A percentile compares a stretch with the other conserved stretches of the same genome.
These are phyloP conservation scores for Ceratocystis alfenasii DNA, from an alignment of 2,329 filamentous ascomycete species.

Conservation along the genomic window DNA sequence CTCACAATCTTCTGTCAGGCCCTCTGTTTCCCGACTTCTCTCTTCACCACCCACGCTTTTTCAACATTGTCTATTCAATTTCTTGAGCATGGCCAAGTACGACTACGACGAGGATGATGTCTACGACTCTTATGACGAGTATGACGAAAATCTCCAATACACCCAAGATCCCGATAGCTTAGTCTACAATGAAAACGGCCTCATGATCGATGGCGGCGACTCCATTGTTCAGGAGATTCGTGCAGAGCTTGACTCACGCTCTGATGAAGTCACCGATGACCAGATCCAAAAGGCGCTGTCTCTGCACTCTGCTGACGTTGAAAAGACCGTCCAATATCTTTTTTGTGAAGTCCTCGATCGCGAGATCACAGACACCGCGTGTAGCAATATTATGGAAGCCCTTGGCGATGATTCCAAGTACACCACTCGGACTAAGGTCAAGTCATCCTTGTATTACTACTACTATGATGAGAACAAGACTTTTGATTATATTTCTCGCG, in stretches of 20 bases:
- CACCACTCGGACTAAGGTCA: conserved; percentile 49
- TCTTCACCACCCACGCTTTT: background rate
- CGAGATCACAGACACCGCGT: conserved; percentile 10
- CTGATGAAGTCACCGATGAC: conserved; percentile 18
- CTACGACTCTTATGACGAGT: conserved; percentile 36
- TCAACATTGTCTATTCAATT: background rate
- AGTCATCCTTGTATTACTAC: conserved; percentile 79
- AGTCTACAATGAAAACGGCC: conserved; percentile 14
- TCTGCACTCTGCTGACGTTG: background rate
- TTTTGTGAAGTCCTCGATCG: conserved; percentile 16
- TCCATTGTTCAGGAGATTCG: conserved; percentile 5
- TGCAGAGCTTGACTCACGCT: conserved; percentile 17
- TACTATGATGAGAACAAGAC: conserved; percentile 77
- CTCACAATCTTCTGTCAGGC: background rate
- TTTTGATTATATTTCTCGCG: conserved; percentile 56
- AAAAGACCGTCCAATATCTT: conserved; percentile 13
- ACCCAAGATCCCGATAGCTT: background rate
- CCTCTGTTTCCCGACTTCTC: background rate
- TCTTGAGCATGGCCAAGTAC: conserved; percentile 19
- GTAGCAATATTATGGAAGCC: conserved; percentile 29
- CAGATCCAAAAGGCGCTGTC: conserved; percentile 12
- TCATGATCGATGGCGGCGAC: conserved; percentile 12
- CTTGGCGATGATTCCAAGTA: conserved; percentile 38
- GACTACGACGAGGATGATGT: conserved; percentile 29
- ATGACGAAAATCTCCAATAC: conserved; percentile 26